Percentiles rank a stretch among this genome's conserved stretches.
These are phyloP conservation scores for Isatis tinctoria DNA, from an alignment of 345 rosid genomes.

Conservation along the genomic window DNA sequence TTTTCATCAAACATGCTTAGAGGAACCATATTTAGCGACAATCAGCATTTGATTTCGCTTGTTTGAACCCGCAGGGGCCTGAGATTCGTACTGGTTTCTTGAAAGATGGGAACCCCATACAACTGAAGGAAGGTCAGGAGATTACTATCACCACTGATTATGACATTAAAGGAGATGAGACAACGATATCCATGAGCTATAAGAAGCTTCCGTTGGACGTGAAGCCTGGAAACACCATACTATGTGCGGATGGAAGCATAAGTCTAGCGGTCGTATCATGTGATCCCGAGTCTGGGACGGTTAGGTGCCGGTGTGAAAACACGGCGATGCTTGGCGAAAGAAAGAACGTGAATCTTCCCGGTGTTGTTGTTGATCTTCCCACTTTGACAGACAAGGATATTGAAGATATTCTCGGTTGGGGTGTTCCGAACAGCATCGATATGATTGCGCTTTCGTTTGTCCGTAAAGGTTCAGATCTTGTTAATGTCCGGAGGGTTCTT, in stretches of 20 bases:
- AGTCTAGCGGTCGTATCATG: constrained; percentile 64
- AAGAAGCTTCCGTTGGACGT: constrained; percentile 74
- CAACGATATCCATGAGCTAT: constrained; percentile 85
- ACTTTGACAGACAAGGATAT: constrained; percentile 83
- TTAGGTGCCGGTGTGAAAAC: constrained; percentile 83
- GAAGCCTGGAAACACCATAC: constrained; percentile 68
- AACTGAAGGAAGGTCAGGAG: constrained; percentile 62
- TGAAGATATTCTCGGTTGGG: constrained; percentile 82
- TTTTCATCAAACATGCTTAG: not conserved
- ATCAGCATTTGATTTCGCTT: not conserved
- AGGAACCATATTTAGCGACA: not conserved
- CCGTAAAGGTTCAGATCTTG: constrained; percentile 92
- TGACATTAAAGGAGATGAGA: constrained; percentile 57
- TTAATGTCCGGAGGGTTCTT: constrained; percentile 76
- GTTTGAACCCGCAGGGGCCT: constrained; percentile 45
- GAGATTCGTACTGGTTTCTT: constrained; percentile 73
- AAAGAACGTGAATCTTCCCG: constrained; percentile 91
- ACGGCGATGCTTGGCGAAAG: constrained; percentile 86
- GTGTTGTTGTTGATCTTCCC: constrained; percentile 89
- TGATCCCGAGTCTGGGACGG: constrained; percentile 67
- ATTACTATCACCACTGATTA: constrained; percentile 71
- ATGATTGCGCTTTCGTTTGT: constrained; percentile 93
- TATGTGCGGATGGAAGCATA: constrained; percentile 90
- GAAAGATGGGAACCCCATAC: constrained; percentile 57
- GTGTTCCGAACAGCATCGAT: constrained; percentile 79